Conservation (phyloP, 2,329 filamentous ascomycete genomes). For the Ceratocystis harringtonii region DNA sequence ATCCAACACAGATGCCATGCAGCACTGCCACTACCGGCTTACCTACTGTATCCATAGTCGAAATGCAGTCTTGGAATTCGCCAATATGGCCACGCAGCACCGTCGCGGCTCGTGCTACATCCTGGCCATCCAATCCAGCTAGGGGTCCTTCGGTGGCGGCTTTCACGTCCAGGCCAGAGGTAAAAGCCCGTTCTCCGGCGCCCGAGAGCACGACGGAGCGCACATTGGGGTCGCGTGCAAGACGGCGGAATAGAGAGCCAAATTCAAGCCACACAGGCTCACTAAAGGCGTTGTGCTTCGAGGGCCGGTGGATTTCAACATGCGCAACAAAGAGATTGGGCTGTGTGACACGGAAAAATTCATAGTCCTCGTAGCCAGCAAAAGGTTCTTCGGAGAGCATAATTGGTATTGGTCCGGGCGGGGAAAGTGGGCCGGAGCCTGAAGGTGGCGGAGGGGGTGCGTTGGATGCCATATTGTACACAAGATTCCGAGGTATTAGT, state of each 20-base stretch:
- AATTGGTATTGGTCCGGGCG: slow-evolving; percentile 15
- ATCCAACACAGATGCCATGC: slow-evolving; percentile 62
- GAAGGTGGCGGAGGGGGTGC: slow-evolving; percentile 2
- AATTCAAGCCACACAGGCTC: slow-evolving; percentile 79
- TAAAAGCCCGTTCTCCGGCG: slow-evolving; percentile 71
- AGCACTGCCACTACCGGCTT: slow-evolving; percentile 79
- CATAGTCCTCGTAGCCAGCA: slow-evolving; percentile 33
- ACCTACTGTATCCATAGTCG: slow-evolving; percentile 67
- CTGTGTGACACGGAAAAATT: slow-evolving; percentile 60
- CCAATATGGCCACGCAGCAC: slow-evolving; percentile 51
- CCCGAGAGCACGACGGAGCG: slow-evolving; percentile 68
- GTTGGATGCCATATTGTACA: slow-evolving; percentile 4
- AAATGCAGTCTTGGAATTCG: slow-evolving; percentile 69
- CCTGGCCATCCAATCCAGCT: slow-evolving; percentile 26
- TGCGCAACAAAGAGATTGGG: slow-evolving; percentile 65
- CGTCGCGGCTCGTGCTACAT: slow-evolving; percentile 50
- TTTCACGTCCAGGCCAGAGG: slow-evolving; percentile 69
- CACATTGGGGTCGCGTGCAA: slow-evolving; percentile 57
- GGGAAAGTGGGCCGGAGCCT: slow-evolving; percentile 14
- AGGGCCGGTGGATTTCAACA: slow-evolving; percentile 76
- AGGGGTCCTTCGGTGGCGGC: slow-evolving; percentile 39
- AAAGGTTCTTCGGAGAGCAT: slow-evolving; percentile 19
- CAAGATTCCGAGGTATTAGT: neutral
- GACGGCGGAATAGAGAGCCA: slow-evolving; percentile 51
- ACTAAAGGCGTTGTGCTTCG: slow-evolving; percentile 79